Conservation (phyloP, 495 filamentous ascomycete genomes). For the Hyaloscypha variabilis region DNA sequence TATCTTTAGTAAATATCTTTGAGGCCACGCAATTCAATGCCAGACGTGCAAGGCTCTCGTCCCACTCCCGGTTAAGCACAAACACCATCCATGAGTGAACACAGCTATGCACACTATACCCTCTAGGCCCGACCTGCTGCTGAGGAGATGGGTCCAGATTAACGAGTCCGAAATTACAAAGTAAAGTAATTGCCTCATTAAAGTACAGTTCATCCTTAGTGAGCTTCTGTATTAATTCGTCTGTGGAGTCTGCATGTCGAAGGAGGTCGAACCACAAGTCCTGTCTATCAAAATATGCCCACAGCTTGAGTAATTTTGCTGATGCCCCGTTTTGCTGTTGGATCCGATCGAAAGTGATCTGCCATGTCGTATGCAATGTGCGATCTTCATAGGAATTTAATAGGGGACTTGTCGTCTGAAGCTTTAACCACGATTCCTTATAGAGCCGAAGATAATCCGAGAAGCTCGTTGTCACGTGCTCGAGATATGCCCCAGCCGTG, state of each 20-base stretch:
- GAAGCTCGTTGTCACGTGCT: conserved; percentile 23
- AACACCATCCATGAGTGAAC: conserved; percentile 40
- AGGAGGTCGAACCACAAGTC: conserved; percentile 52
- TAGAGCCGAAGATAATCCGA: conserved; percentile 28
- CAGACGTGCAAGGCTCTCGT: conserved; percentile 24
- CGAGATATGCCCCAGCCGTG: conserved; percentile 38
- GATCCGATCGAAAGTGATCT: conserved; percentile 45
- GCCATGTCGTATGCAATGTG: conserved; percentile 43
- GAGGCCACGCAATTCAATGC: conserved; percentile 28
- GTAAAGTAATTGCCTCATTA: conserved; percentile 14
- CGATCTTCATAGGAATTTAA: conserved; percentile 35
- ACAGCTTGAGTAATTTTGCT: conserved; percentile 43
- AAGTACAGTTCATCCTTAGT: conserved; percentile 25
- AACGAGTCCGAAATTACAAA: conserved; percentile 34
- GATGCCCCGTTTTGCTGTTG: conserved; percentile 36
- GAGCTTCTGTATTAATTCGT: conserved; percentile 23
- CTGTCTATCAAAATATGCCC: conserved; percentile 49
- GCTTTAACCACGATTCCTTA: conserved; percentile 31
- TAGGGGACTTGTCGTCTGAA: conserved; percentile 31
- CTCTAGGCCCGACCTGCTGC: conserved; percentile 23
- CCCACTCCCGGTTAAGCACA: conserved; percentile 35
- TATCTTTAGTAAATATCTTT: conserved; percentile 22
- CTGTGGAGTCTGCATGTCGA: conserved; percentile 8
- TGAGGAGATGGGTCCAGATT: conserved; percentile 23
- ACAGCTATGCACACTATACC: conserved; percentile 40